These are phyloP conservation scores for Fomitopsis betulina DNA, from an alignment of 1,284 basidiomycete genomes.

Conservation along the genomic window DNA sequence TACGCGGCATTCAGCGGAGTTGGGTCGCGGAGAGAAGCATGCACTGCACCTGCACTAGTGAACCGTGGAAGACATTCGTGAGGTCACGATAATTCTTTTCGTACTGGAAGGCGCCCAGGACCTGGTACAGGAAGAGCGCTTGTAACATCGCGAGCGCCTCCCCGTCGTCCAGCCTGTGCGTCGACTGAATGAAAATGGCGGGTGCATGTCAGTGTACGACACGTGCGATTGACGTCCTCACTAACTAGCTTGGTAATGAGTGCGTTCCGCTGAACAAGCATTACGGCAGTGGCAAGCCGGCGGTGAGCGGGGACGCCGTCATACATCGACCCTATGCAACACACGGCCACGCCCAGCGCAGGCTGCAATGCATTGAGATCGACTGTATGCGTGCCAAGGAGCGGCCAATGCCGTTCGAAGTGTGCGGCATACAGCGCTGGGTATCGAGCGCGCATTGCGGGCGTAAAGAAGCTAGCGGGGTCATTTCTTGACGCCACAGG, in stretches of 20 bases:
- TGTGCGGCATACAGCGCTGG: neutral
- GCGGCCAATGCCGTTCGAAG: neutral
- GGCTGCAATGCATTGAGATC: neutral
- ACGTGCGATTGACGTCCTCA: neutral
- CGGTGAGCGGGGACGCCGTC: neutral
- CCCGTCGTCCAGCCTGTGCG: neutral
- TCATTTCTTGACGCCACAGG: neutral
- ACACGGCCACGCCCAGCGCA: neutral
- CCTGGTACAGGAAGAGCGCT: conserved; percentile 1
- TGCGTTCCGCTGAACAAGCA: neutral
- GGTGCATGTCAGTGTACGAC: neutral
- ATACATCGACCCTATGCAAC: neutral
- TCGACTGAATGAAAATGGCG: neutral
- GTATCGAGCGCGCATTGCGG: neutral
- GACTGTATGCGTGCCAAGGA: neutral
- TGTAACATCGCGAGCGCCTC: conserved; percentile 1
- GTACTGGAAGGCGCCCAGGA: neutral
- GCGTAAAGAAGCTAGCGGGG: conserved; percentile 1
- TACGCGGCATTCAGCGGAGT: neutral
- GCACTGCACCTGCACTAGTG: neutral
- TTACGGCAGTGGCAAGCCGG: neutral
- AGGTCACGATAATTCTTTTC: neutral
- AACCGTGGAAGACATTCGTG: neutral
- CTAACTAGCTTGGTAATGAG: neutral
- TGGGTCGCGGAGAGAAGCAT: neutral